Base-by-base conservation (phyloP, 2,329 filamentous ascomycete genomes). In the Grosmannia serpens region DNA sequence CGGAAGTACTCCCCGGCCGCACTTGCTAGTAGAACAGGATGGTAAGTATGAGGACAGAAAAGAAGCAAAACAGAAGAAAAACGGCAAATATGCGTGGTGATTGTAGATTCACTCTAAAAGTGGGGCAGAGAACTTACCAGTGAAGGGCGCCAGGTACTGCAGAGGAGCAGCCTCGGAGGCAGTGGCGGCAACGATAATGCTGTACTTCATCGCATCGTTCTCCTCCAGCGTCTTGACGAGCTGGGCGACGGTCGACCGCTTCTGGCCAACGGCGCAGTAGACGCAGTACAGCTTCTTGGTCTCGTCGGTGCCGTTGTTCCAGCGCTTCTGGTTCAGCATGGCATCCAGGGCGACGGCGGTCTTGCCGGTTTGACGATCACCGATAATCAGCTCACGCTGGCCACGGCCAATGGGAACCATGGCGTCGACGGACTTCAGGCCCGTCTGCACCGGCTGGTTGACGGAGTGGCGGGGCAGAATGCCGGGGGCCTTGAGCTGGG, bases 391-490 rank as follows among this genome's bases (percentile, higher is more conserved):
- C 83, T 99, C 94, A 92, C 94, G 94, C 85, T 99, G 94, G 73
- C 94, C 94, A 92, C 94, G 94, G 75, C 94, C 94, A 70, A 99
- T 96, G 71, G 94, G 94, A 70, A 99, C 94, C 94, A 99, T 97
- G 79, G 94, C 91, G 75, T 99, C 94, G 81, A 99, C 84, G 70
- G 90, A 96, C 85, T 99, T 99, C 70, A 97, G 87, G 83, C 94
- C 94, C 75, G 94, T 99, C 87, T 99, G 94, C 67, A 99, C 92
- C 68, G 94, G 92, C 84, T 99, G 84, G 81, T 91, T 91, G 86
- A 99, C 94, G 75, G 94, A 99, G 71, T 82, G 86, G 77, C 94
- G 91, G 73, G 94, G 94, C 71, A 99, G 83, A 78, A 99, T 99
- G 79, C 92, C 92, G 69, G 94, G 94, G 69, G 94, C 94, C 88